These are phyloP conservation scores for Pulveroboletus sp. DNA, from an alignment of 768 basidiomycete genomes.

Conservation along the genomic window DNA sequence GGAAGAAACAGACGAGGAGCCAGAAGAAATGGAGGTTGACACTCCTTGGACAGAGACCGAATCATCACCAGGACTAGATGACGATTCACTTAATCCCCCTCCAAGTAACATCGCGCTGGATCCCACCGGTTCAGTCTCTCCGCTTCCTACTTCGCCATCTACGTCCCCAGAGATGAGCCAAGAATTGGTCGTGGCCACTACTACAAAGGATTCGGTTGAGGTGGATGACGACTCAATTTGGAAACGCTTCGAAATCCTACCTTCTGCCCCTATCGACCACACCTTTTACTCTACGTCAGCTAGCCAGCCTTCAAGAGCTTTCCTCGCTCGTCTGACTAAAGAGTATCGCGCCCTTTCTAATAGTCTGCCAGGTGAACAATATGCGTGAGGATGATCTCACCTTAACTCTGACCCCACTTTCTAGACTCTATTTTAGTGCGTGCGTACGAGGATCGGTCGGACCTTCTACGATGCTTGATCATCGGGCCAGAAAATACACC, in stretches of 20 bases:
- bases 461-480: constrained; percentile 83
- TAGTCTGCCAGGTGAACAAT: constrained; percentile 71
- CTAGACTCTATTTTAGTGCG: constrained; percentile 84
- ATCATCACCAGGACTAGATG: constrained; percentile 12
- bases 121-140: constrained; percentile 19
- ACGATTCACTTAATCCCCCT: constrained; percentile 14
- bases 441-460: constrained; percentile 84
- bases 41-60: constrained; percentile 27
- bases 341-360: constrained; percentile 78
- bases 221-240: constrained; percentile 46
- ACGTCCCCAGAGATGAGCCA: constrained; percentile 32
- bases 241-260: constrained; percentile 78
- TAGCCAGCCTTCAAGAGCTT: constrained; percentile 64
- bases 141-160: constrained; percentile 26
- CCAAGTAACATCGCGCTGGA: constrained; percentile 18
- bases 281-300: constrained; percentile 64
- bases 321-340: constrained; percentile 69
- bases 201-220: constrained; percentile 24
- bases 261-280: constrained; percentile 77
- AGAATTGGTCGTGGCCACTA: constrained; percentile 25
- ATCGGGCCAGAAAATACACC: constrained; percentile 92
- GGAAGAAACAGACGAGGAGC: constrained; percentile 34
- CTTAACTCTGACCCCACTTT: constrained; percentile 4
- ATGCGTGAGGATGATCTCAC: not conserved
- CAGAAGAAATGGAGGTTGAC: constrained; percentile 36